Conservation (phyloP, 2,329 filamentous ascomycete species). For the Geosmithia putterillii region DNA sequence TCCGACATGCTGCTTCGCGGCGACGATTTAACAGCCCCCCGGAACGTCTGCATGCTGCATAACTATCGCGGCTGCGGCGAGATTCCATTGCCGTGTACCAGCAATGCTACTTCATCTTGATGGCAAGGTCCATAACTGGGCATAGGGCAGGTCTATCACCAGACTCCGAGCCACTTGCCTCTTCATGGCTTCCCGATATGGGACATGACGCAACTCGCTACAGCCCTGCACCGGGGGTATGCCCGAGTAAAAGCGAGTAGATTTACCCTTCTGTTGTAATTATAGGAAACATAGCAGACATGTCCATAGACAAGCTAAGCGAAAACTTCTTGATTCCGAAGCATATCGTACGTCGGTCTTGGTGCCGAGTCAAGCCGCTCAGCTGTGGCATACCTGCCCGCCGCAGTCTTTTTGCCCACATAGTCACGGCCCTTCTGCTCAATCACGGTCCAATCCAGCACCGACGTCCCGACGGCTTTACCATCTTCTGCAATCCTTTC, state of each 20-base stretch:
- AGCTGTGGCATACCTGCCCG: constrained; percentile 7
- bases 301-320: neutral
- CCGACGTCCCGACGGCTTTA: constrained; percentile 18
- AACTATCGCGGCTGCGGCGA: too few species aligned
- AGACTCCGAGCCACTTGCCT: too few species aligned
- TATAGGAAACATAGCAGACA: neutral
- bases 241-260: too few species aligned
- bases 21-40: too few species aligned
- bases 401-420: constrained; percentile 15
- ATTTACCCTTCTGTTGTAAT: neutral
- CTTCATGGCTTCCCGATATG: neutral
- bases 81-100: too few species aligned
- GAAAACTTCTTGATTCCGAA: constrained; percentile 10
- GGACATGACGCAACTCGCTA: too few species aligned
- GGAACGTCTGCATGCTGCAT: too few species aligned
- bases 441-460: constrained; percentile 22
- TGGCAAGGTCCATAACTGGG: too few species aligned
- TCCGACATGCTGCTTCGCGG: too few species aligned
- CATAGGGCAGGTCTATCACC: too few species aligned
- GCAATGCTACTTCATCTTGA: too few species aligned
- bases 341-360: constrained; percentile 17
- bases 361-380: constrained; percentile 6
- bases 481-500: constrained; percentile 15
- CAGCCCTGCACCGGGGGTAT: too few species aligned
- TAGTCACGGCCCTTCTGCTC: constrained; percentile 20